A percentile compares a stretch with the other conserved stretches of the same genome.
Conservation (phyloP, 345 rosid species). For the Euphorbia lathyris region DNA sequence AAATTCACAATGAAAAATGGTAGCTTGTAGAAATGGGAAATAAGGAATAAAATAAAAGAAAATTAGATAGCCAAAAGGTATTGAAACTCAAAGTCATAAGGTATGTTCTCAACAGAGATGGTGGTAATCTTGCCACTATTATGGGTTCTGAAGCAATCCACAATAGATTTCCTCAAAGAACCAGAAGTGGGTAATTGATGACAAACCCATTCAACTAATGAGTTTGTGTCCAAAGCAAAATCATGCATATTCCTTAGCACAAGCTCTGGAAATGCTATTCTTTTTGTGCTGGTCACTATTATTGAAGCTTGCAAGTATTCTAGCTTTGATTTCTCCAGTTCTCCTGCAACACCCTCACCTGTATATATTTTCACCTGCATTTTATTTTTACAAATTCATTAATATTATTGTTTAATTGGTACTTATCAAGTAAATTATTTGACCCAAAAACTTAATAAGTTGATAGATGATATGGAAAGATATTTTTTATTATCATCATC, state of each 20-base stretch:
- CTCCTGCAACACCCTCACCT: conserved; percentile 55
- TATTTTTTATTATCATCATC: too few species aligned
- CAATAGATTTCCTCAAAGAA: conserved; percentile 78
- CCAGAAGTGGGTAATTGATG: conserved; percentile 85
- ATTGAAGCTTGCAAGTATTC: conserved; percentile 87
- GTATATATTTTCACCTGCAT: conserved; percentile 81
- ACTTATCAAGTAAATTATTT: too few species aligned
- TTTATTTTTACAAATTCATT: too few species aligned
- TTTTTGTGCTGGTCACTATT: conserved; percentile 59
- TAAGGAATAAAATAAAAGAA: too few species aligned
- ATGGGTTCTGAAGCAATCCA: conserved; percentile 70
- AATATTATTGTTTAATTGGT: too few species aligned
- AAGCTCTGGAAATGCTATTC: conserved; percentile 74
- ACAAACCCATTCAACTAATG: conserved; percentile 83
- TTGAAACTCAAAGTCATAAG: conserved; percentile 83
- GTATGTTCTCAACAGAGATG: conserved; percentile 59
- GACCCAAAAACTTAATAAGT: too few species aligned
- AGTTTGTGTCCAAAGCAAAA: conserved; percentile 51
- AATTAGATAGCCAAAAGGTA: conserved; percentile 66
- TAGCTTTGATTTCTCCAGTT: conserved; percentile 80
- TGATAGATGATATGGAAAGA: too few species aligned
- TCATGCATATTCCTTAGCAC: conserved; percentile 52
- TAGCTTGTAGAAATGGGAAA: background rate
- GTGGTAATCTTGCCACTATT: conserved; percentile 41
- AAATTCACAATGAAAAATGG: too few species aligned